These are phyloP conservation scores for Madurella fahalii DNA, from an alignment of 2,329 filamentous ascomycete species.

Conservation along the genomic window DNA sequence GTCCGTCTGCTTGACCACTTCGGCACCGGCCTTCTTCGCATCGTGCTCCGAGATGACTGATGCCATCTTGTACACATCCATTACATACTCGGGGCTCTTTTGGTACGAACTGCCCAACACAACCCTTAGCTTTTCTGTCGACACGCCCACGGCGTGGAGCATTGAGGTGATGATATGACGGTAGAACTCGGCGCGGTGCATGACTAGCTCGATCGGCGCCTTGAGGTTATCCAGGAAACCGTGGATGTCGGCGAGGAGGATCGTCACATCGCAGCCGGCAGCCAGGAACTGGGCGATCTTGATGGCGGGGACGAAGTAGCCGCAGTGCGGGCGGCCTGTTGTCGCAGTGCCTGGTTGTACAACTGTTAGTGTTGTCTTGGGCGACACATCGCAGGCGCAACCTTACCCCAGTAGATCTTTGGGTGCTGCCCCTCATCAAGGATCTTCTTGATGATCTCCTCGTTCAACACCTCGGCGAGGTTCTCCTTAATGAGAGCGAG, in stretches of 20 bases:
- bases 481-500: conserved; percentile 74
- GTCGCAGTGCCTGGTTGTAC: conserved; percentile 62
- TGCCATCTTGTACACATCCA: conserved; percentile 80
- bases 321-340: conserved; percentile 82
- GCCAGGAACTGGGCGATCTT: conserved; percentile 86
- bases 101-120: conserved; percentile 85
- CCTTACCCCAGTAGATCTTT: conserved; percentile 77
- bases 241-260: conserved; percentile 70
- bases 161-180: conserved; percentile 68
- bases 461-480: conserved; percentile 76
- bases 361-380: not conserved
- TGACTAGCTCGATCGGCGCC: conserved; percentile 82
- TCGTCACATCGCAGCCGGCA: conserved; percentile 76
- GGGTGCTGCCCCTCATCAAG: conserved; percentile 65
- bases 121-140: conserved; percentile 74
- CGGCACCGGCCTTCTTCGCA: conserved; percentile 84
- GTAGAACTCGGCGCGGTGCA: conserved; percentile 81
- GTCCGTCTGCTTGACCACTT: conserved; percentile 87
- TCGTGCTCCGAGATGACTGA: conserved; percentile 71
- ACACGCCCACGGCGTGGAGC: conserved; percentile 72
- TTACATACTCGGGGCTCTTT: conserved; percentile 65
- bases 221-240: conserved; percentile 81
- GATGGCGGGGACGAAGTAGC: conserved; percentile 83
- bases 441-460: conserved; percentile 75
- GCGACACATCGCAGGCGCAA: not conserved